phyloP scores from a whole-genome alignment of 768 basidiomycete species.

The Phylloporus arenicola region DNA sequence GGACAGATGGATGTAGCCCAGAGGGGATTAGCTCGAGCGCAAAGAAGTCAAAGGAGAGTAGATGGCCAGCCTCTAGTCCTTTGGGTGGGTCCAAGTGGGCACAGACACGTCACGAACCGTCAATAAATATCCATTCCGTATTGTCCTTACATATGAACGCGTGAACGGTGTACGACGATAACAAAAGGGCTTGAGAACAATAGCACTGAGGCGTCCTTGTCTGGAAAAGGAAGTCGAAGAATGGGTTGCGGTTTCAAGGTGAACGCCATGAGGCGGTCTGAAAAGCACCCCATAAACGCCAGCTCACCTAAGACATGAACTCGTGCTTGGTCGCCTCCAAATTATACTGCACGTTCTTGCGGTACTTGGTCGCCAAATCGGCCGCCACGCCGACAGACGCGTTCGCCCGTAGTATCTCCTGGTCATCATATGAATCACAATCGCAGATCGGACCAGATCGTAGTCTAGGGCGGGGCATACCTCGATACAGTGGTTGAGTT shows the following conservation, averaged over 20 bases:
- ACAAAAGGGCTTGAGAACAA: constrained; percentile 20
- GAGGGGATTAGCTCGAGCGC: not conserved
- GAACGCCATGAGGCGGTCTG: no score
- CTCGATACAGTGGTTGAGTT: constrained; percentile 84
- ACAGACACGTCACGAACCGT: not conserved
- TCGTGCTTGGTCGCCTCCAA: constrained; percentile 60
- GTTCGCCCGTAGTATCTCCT: constrained; percentile 82
- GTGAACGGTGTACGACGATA: constrained; percentile 11
- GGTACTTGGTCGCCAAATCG: constrained; percentile 80
- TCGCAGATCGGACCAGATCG: not conserved
- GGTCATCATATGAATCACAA: not conserved
- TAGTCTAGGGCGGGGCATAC: constrained; percentile 35
- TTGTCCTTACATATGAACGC: constrained; percentile 3
- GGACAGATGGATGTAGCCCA: not conserved
- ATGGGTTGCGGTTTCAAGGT: not conserved
- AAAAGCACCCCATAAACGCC: not conserved
- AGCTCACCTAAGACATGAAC: constrained; percentile 2
- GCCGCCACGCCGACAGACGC: constrained; percentile 74
- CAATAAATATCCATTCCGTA: constrained; percentile 13
- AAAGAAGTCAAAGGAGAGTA: not conserved
- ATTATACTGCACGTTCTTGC: constrained; percentile 91
- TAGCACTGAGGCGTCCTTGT: constrained; percentile 13
- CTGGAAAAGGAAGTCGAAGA: constrained; percentile 19
- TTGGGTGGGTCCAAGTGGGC: constrained; percentile 12
- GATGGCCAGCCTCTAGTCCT: constrained; percentile 11